A percentile compares a stretch with the other conserved stretches of the same genome.
These are phyloP conservation scores for Beauveria sp. DNA, from an alignment of 2,329 filamentous ascomycete genomes.

Conservation along the genomic window DNA sequence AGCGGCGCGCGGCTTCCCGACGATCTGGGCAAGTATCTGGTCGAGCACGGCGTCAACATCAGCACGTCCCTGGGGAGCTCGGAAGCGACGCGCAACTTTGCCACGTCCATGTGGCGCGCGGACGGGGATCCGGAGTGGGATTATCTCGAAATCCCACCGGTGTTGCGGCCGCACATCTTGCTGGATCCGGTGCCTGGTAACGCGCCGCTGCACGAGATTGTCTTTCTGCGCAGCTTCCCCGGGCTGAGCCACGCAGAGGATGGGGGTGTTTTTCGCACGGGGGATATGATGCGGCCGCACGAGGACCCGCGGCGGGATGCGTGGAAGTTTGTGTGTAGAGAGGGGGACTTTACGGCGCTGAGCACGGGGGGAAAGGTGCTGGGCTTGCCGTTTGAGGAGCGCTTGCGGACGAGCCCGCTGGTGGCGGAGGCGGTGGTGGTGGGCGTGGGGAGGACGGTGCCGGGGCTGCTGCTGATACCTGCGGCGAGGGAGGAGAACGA, in stretches of 20 bases:
- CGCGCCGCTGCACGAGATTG: not conserved
- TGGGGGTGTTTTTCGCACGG: not conserved
- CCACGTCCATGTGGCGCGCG: not conserved
- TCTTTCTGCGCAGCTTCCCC: not conserved
- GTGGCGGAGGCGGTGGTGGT: not conserved
- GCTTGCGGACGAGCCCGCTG: not conserved
- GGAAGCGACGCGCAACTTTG: constrained; percentile 1
- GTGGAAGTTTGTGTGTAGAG: not conserved
- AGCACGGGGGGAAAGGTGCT: not conserved
- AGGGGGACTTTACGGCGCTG: not conserved
- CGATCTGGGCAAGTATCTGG: not conserved
- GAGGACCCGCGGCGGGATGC: not conserved
- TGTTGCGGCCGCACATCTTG: not conserved
- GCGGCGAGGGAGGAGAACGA: not conserved
- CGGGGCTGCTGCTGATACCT: not conserved
- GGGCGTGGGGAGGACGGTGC: not conserved
- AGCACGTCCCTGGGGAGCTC: not conserved
- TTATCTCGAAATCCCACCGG: not conserved
- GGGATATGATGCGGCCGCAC: constrained; percentile 3
- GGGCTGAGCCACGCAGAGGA: not conserved
- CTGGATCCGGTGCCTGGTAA: not conserved
- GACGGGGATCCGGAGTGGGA: not conserved
- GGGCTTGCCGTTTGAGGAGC: not conserved
- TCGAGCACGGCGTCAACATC: not conserved
- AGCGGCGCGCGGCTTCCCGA: not conserved